Percentiles rank a stretch among this genome's conserved stretches.
These are phyloP conservation scores for Fagopyrum esculentum DNA, from an alignment of 148 eudicot genomes.

Conservation along the genomic window DNA sequence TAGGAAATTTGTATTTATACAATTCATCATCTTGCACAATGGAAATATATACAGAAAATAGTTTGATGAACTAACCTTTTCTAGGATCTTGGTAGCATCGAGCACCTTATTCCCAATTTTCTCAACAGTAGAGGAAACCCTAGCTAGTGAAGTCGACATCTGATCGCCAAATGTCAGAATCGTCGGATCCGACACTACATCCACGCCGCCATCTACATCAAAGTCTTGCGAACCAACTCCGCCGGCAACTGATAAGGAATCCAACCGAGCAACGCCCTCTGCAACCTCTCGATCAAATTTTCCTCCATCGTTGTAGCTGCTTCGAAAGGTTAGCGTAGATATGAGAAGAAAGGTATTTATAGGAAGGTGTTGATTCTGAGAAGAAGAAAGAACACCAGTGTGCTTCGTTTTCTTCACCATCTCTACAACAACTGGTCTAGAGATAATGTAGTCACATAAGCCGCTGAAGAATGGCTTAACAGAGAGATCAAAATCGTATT, in stretches of 20 bases:
- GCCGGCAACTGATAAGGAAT: slow-evolving; percentile 35
- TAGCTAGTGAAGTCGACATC: slow-evolving; percentile 37
- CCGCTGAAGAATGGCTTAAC: slow-evolving; percentile 79
- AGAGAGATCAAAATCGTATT: slow-evolving; percentile 72
- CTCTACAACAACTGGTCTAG: slow-evolving; percentile 53
- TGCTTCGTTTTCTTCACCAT: neutral
- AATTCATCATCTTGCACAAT: too few species aligned
- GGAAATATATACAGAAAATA: too few species aligned
- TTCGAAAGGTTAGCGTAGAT: neutral
- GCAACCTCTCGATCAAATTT: slow-evolving; percentile 52
- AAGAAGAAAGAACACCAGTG: neutral
- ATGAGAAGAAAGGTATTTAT: neutral
- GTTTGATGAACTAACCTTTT: slow-evolving; percentile 19
- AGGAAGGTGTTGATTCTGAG: neutral
- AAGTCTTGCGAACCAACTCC: slow-evolving; percentile 23
- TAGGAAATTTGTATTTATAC: too few species aligned
- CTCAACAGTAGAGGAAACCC: slow-evolving; percentile 57
- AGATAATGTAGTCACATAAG: slow-evolving; percentile 74
- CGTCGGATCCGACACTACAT: slow-evolving; percentile 60
- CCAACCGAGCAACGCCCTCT: slow-evolving; percentile 73
- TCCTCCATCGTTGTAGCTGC: slow-evolving; percentile 47
- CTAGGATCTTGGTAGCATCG: slow-evolving; percentile 49
- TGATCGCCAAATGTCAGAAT: slow-evolving; percentile 69
- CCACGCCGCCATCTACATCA: slow-evolving; percentile 26
- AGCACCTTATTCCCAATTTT: slow-evolving; percentile 79